phyloP scores from a whole-genome alignment of 257 asterid genomes.

The Prunella vulgaris region DNA sequence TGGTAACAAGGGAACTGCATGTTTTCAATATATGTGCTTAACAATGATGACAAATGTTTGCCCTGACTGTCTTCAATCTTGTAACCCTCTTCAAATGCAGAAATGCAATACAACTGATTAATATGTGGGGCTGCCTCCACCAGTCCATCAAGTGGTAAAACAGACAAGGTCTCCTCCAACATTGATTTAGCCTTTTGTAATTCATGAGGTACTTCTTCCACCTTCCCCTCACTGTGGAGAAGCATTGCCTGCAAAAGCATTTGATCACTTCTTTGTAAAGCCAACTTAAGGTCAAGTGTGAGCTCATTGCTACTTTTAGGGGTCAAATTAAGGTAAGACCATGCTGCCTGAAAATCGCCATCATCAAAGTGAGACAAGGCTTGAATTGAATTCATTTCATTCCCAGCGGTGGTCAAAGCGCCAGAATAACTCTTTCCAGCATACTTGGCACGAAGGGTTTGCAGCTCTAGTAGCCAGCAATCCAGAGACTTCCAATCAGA shows the following conservation, averaged over 20 bases:
- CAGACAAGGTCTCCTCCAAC: constrained; percentile 77
- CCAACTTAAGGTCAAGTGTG: constrained; percentile 90
- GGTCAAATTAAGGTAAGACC: constrained; percentile 96
- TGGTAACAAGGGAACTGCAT: constrained; percentile 58
- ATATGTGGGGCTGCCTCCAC: constrained; percentile 80
- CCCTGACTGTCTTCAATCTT: constrained; percentile 43
- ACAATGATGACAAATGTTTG: constrained; percentile 41
- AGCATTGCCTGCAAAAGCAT: constrained; percentile 99
- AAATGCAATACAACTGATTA: constrained; percentile 77
- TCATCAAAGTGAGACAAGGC: constrained; percentile 94
- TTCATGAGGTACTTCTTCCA: constrained; percentile 68
- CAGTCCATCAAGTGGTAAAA: constrained; percentile 84
- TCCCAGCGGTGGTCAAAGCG: constrained; percentile 94
- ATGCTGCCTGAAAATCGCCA: constrained; percentile 81
- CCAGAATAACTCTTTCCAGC: constrained; percentile 89
- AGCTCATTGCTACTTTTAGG: constrained; percentile 88
- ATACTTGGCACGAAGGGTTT: constrained; percentile 76
- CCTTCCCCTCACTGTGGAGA: constrained; percentile 66
- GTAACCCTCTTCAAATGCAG: constrained; percentile 72
- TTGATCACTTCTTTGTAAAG: constrained; percentile 96
- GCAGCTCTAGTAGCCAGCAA: constrained; percentile 92
- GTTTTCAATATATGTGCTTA: constrained; percentile 63
- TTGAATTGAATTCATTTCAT: constrained; percentile 82
- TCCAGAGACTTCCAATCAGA: constrained; percentile 98
- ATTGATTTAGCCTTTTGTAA: constrained; percentile 76